A percentile compares a stretch with the other conserved stretches of the same genome.
phyloP scores from a whole-genome alignment of 495 filamentous ascomycete species.

The Cenococcum geophilum region DNA sequence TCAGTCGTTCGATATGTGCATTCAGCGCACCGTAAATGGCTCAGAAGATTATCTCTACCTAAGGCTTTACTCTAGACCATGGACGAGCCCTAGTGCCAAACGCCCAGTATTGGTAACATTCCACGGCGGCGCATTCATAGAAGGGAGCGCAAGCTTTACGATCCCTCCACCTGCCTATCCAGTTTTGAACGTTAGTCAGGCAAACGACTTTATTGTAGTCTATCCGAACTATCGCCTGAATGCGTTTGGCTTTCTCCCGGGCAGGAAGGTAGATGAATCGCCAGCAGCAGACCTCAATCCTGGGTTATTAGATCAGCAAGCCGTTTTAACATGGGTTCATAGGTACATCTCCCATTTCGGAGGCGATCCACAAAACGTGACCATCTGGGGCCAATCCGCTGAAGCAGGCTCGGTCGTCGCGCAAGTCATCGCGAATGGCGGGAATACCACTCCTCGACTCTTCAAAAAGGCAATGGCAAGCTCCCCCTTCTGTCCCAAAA shows the following conservation, averaged over 20 bases:
- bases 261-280: slow-evolving; percentile 46
- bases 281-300: slow-evolving; percentile 40
- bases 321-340: slow-evolving; percentile 32
- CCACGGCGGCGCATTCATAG: slow-evolving; percentile 58
- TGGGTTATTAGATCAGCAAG: slow-evolving; percentile 34
- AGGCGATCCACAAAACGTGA: slow-evolving; percentile 32
- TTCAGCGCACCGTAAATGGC: slow-evolving; percentile 53
- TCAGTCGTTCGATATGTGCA: slow-evolving; percentile 53
- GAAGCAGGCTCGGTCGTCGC: slow-evolving; percentile 53
- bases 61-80: slow-evolving; percentile 53
- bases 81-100: slow-evolving; percentile 38
- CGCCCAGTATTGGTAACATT: slow-evolving; percentile 56
- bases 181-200: slow-evolving; percentile 45
- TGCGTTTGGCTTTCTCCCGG: slow-evolving; percentile 54
- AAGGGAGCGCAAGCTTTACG: slow-evolving; percentile 49
- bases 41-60: slow-evolving; percentile 59
- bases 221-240: slow-evolving; percentile 54
- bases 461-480: slow-evolving; percentile 50
- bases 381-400: slow-evolving; percentile 43
- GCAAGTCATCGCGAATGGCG: slow-evolving; percentile 47
- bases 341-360: slow-evolving; percentile 33
- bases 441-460: slow-evolving; percentile 30
- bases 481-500: slow-evolving; percentile 58
- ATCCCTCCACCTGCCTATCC: slow-evolving; percentile 54
- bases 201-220: slow-evolving; percentile 48